Conservation (phyloP, 345 rosid species). For the Gossypium longicalyx region DNA sequence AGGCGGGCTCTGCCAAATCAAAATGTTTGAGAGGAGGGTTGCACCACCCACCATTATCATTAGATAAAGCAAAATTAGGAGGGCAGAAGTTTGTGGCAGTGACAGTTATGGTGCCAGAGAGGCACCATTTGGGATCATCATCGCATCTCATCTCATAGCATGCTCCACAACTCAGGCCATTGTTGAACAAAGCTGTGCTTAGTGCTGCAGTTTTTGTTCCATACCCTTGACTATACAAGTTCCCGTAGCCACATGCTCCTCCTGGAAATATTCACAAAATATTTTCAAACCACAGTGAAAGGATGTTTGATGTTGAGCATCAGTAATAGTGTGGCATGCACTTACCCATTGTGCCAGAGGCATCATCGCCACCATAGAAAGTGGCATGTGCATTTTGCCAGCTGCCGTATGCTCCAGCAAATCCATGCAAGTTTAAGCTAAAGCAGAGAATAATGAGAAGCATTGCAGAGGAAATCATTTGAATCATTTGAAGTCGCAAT, state of each 20-base stretch:
- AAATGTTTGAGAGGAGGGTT: constrained; percentile 62
- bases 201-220: constrained; percentile 41
- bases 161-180: constrained; percentile 40
- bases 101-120: constrained; percentile 31
- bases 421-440: constrained; percentile 8
- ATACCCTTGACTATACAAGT: constrained; percentile 39
- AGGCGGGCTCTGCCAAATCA: constrained; percentile 57
- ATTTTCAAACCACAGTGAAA: neutral
- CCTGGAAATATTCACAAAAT: constrained; percentile 18
- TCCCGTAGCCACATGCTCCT: constrained; percentile 51
- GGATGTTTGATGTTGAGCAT: neutral
- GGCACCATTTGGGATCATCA: constrained; percentile 41
- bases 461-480: constrained; percentile 19
- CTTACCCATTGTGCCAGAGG: constrained; percentile 45
- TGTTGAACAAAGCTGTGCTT: constrained; percentile 41
- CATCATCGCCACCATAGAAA: constrained; percentile 47
- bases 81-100: constrained; percentile 55
- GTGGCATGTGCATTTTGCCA: constrained; percentile 46
- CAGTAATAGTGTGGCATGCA: neutral
- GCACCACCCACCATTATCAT: constrained; percentile 63
- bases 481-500: constrained; percentile 16
- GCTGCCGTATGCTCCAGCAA: constrained; percentile 31
- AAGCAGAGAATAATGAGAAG: constrained; percentile 15
- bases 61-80: constrained; percentile 45
- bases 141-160: constrained; percentile 38